Percentiles rank a stretch among this genome's conserved stretches.
Evolutionary conservation across 805 yeast genomes (phyloP).

Genomic region (Candida corydali): DNA sequence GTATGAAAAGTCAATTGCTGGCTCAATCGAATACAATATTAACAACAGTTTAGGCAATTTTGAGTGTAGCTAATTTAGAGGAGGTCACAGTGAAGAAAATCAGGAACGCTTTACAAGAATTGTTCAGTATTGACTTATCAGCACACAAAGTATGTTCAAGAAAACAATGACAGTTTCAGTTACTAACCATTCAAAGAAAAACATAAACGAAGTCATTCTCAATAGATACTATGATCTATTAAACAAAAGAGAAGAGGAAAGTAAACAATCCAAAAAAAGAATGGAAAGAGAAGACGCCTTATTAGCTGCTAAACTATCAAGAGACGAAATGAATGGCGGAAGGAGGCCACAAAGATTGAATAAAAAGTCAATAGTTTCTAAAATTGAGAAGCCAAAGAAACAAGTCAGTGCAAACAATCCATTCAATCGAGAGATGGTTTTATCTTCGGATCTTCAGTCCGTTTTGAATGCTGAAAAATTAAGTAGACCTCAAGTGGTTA

Average conservation of each 20-base stretch:
- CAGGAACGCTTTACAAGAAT: slow-evolving; percentile 66
- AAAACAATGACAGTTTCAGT: not conserved
- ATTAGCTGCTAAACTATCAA: slow-evolving; percentile 49
- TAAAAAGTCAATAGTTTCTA: slow-evolving; percentile 9
- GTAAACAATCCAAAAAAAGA: slow-evolving; percentile 20
- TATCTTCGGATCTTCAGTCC: slow-evolving; percentile 49
- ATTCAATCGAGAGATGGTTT: slow-evolving; percentile 39
- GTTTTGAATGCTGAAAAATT: slow-evolving; percentile 41
- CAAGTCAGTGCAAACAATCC: slow-evolving; percentile 28
- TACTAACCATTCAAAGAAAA: slow-evolving; percentile 35
- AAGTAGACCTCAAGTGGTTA: slow-evolving; percentile 70
- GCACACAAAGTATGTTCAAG: slow-evolving; percentile 38
- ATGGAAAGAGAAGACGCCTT: slow-evolving; percentile 47
- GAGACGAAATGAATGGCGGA: slow-evolving; percentile 16
- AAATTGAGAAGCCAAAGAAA: slow-evolving; percentile 13
- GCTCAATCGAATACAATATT: too few species aligned
- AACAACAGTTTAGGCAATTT: slow-evolving; percentile 50
- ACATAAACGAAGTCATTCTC: slow-evolving; percentile 56
- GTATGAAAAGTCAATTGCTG: slow-evolving; percentile 30
- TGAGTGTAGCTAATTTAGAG: slow-evolving; percentile 66
- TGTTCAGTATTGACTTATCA: slow-evolving; percentile 54
- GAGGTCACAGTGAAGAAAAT: slow-evolving; percentile 68
- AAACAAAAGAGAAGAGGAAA: slow-evolving; percentile 34
- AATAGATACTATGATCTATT: slow-evolving; percentile 49
- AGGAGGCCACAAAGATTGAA: slow-evolving; percentile 12